phyloP scores from a whole-genome alignment of 495 filamentous ascomycete species.

The Glutinoglossum americanum region DNA sequence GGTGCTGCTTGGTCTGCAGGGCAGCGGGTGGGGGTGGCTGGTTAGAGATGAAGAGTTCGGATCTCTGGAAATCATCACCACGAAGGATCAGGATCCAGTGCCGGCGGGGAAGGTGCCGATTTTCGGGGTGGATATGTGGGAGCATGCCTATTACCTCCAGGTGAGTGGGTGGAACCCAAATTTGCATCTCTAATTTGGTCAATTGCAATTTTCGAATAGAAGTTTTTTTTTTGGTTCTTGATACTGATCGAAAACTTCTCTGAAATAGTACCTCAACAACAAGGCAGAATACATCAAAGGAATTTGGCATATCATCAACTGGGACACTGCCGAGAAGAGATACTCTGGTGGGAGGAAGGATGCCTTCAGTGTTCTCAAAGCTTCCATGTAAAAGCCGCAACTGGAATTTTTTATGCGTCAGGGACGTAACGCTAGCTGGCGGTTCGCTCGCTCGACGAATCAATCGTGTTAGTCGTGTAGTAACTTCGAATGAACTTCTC shows the following conservation, averaged over 20 bases:
- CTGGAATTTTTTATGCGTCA: not conserved
- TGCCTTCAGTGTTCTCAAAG: not conserved
- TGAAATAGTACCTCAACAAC: slow-evolving; percentile 88
- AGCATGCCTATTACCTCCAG: slow-evolving; percentile 60
- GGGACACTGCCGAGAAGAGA: slow-evolving; percentile 69
- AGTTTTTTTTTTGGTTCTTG: not conserved
- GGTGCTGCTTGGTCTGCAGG: slow-evolving; percentile 73
- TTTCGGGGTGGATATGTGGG: slow-evolving; percentile 93
- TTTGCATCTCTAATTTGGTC: not conserved
- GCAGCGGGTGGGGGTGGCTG: slow-evolving; percentile 88
- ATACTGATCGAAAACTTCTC: not conserved
- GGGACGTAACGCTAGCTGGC: not conserved
- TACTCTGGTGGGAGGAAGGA: not conserved
- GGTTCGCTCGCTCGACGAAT: not conserved
- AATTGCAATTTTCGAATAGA: too few species aligned
- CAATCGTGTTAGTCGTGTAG: not conserved
- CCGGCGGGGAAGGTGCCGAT: slow-evolving; percentile 69
- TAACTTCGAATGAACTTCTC: not conserved
- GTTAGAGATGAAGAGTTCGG: slow-evolving; percentile 56
- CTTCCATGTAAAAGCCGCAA: not conserved
- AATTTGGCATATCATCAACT: slow-evolving; percentile 96
- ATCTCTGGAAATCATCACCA: not conserved
- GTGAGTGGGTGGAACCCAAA: not conserved
- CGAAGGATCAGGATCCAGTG: slow-evolving; percentile 76
- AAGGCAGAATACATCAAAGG: slow-evolving; percentile 96